Percentiles rank a stretch among this genome's conserved stretches.
phyloP scores from a whole-genome alignment of 345 rosid genomes.

The rapeseed (Brassica napus) region DNA sequence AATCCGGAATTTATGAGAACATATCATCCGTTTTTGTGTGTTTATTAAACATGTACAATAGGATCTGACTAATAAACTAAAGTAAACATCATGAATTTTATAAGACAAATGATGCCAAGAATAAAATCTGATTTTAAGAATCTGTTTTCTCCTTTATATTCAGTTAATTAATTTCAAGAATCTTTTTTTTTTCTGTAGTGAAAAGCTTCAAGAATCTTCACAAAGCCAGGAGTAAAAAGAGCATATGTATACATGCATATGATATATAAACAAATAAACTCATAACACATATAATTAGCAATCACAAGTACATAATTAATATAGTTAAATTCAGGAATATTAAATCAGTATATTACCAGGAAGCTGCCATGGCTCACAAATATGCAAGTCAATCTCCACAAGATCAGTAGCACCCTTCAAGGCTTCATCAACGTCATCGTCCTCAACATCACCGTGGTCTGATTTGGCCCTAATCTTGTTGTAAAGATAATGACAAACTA shows the following conservation, averaged over 20 bases:
- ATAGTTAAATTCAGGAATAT: not conserved
- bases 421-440: conserved; percentile 52
- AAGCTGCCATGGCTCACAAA: conserved; percentile 99
- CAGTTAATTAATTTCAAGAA: not conserved
- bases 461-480: conserved; percentile 57
- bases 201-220: not conserved
- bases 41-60: not conserved
- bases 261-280: not conserved
- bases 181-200: not conserved
- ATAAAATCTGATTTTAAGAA: conserved; percentile 30
- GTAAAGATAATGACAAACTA: conserved; percentile 92
- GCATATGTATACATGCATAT: not conserved
- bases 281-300: not conserved
- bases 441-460: conserved; percentile 39
- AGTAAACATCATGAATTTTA: conserved; percentile 15
- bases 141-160: not conserved
- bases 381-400: conserved; percentile 90
- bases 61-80: conserved; percentile 10
- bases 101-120: conserved; percentile 2
- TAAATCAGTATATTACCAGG: conserved; percentile 55
- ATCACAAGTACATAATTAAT: not conserved
- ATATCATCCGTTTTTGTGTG: not conserved
- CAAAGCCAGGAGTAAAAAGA: conserved; percentile 6
- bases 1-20: conserved; percentile 8
- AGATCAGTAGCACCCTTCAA: conserved; percentile 64